A percentile compares a stretch with the other conserved stretches of the same genome.
Evolutionary conservation across 2,329 filamentous ascomycete species (phyloP).

Genomic region (Bretziella fagacearum): DNA sequence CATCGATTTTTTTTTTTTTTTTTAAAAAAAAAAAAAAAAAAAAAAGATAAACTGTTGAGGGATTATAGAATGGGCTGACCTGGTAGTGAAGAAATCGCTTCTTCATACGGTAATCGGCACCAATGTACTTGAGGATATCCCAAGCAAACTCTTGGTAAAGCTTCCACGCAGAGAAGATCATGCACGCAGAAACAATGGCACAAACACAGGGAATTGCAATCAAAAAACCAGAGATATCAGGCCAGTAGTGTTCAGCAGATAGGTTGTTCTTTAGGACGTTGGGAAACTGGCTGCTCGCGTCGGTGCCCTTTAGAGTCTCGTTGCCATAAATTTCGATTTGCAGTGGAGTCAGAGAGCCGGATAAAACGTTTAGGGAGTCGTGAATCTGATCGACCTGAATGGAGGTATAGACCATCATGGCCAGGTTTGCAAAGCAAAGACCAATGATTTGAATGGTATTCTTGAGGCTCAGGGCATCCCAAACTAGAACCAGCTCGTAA

Average conservation of each 20-base stretch:
- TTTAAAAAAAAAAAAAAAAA: too few relatives aligned
- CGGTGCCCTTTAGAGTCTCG: background rate
- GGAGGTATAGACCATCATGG: constrained; percentile 78
- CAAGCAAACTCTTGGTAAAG: constrained; percentile 97
- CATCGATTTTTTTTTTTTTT: too few relatives aligned
- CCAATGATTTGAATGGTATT: constrained; percentile 99
- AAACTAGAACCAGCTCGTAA: constrained; percentile 77
- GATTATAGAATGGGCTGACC: constrained; percentile 33
- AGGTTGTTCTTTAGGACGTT: constrained; percentile 26
- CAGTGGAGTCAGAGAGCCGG: constrained; percentile 3
- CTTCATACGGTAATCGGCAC: constrained; percentile 92
- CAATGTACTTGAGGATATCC: constrained; percentile 99
- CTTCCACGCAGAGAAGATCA: constrained; percentile 76
- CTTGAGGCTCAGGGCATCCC: constrained; percentile 83
- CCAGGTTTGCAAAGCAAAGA: constrained; percentile 79
- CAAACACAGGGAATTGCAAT: constrained; percentile 77
- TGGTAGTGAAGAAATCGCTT: constrained; percentile 91
- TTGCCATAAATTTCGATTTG: constrained; percentile 10
- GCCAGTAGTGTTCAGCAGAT: constrained; percentile 41
- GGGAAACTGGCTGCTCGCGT: constrained; percentile 26
- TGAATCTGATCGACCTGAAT: constrained; percentile 86
- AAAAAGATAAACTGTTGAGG: too few relatives aligned
- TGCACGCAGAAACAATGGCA: constrained; percentile 52
- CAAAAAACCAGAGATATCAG: constrained; percentile 53
- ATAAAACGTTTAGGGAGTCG: constrained; percentile 40